These are phyloP conservation scores for Triticum turgidum DNA, from an alignment of 176 grass and related monocot genomes.

Conservation along the genomic window DNA sequence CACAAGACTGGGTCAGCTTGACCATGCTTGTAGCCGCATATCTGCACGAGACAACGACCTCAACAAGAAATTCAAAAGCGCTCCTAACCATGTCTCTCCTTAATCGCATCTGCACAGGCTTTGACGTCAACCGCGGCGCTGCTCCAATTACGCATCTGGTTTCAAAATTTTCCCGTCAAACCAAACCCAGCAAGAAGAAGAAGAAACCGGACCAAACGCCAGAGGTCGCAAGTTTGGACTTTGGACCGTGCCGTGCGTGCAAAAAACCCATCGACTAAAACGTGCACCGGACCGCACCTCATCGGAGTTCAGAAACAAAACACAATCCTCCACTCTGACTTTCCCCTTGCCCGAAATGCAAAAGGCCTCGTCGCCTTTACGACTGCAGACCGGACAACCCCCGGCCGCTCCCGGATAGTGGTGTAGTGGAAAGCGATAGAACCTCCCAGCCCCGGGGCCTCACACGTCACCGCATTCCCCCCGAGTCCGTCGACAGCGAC, in stretches of 20 bases:
- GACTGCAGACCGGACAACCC: background rate
- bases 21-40: background rate
- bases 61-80: background rate
- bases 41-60: background rate
- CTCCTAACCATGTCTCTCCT: background rate
- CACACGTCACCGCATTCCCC: slow-evolving; percentile 11
- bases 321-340: background rate
- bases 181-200: background rate
- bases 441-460: background rate
- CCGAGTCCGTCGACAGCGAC: slow-evolving; percentile 11
- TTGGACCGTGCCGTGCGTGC: background rate
- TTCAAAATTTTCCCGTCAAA: background rate
- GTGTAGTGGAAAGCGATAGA: slow-evolving; percentile 17
- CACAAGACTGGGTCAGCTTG: background rate
- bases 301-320: background rate
- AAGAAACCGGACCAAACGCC: background rate
- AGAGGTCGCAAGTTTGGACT: background rate
- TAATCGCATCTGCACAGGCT: background rate
- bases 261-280: background rate
- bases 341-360: background rate
- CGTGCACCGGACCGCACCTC: background rate
- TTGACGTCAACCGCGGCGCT: background rate
- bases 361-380: background rate
- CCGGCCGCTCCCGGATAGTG: background rate
- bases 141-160: background rate